Base-by-base conservation (phyloP, 345 rosid species). In the Eucalyptus urophylla region DNA sequence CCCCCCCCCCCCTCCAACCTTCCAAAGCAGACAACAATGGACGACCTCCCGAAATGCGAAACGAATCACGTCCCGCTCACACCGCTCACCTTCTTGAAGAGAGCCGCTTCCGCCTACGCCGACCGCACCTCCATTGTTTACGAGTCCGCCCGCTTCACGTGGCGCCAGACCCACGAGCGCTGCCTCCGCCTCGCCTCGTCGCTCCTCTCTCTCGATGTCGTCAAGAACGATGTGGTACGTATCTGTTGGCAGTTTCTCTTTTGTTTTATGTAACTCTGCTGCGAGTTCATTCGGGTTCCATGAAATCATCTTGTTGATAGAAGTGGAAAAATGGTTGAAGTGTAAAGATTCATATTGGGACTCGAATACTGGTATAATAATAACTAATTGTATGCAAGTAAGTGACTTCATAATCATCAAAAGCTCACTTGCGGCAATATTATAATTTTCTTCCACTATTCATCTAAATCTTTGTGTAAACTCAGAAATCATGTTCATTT, bases 51-150 rank as follows among this genome's bases (percentile, higher is more conserved):
- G 5, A 94, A 91, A 67, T 95, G 97, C n/a, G 88, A 83, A 12
- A 97, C 99, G 22, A 97, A 97, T 86, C 94, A 92, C 87, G 96
- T 92, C 40, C 91, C 97, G 4, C 92, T 95, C 33, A 91, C 96
- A 49, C 98, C 97, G 40, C 29, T 94, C 47, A 94, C 94, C 31
- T 97, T 95, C 92, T 88, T 95, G 58, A 90, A 92, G 45, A 92
- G 99, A 90, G 98, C 97, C 8, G 92, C 95, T 24, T 15, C 87
- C 0, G 92, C 86, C 85, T 97, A 94, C n/a, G 93, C 95, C 67
- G 27, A 89, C 69, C 95, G 94, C 5, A 91, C 94, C 88, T 97
- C 98, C 22, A 17, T 96, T 4, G 91, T 96, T 14, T 95, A 95
- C 15, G 94, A 92, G 24, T 90, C 90, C 40, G 88, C 91, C 50